Evolutionary conservation across 2,329 filamentous ascomycete species (phyloP), one percentile per base, ranked within the genome.

Genomic region (Pyrenochaeta sp.): DNA sequence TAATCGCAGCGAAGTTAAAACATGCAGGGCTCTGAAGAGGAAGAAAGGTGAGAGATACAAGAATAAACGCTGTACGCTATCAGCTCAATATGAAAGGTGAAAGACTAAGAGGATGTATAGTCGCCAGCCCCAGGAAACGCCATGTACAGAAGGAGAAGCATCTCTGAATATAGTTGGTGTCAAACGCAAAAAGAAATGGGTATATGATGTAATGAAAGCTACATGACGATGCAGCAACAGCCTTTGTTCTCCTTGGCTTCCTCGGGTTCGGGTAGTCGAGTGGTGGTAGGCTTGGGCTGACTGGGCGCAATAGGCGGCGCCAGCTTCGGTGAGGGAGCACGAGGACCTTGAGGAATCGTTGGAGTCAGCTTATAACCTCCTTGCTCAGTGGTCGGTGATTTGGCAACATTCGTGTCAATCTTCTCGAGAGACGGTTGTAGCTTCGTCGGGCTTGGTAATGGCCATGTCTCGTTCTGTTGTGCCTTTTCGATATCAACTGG

Each of bases 201-300:
- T 72, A 75, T 73, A 69, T 64, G 52, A 52, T 54, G 56, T 60
- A 59, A 61, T 56, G 62, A 65, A 68, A 48, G 62, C 71, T 82
- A 92, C 90, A 92, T 92, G 66, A 93, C 85, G 60, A 91, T 81
- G 77, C 90, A 93, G 77, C 90, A 91, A 57, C 86, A 88, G 66
- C 89, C 85, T 62, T 83, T 85, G 68, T 87, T 83, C 67, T 86
- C 83, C 66, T 86, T 82, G 62, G 84, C 82, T 65, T 84, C 83
- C 58, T 87, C 80, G 4, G 83, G 81, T 48, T 88, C 82, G 44
- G 85, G 84, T 25, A 86, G 73, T 61, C 83, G 81, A 44, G 84
- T 80, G 5, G 83, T 79, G 3, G 64, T 58, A 12, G 72, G 48
- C 67, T 79, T 55, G 77, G 77, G 50, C 73, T 64, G 51, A 58